Evolutionary conservation across 768 basidiomycete species (phyloP).

Genomic region (Heimioporus sp.): DNA sequence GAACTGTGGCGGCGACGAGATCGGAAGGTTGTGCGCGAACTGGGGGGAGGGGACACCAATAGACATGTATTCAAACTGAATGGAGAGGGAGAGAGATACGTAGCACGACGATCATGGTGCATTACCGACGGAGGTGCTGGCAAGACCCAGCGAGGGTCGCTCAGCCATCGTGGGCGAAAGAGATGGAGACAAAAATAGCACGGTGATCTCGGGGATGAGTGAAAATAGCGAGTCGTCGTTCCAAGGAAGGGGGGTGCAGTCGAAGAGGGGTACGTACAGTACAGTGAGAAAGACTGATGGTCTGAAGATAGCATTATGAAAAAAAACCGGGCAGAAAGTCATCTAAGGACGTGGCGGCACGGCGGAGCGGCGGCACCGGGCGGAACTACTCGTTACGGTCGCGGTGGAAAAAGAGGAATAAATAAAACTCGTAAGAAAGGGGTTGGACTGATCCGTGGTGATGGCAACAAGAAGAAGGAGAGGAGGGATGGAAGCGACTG

Average conservation of each 20-base stretch:
- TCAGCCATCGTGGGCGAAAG: constrained; percentile 10
- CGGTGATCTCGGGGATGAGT: constrained; percentile 14
- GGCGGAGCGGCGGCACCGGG: constrained; percentile 1
- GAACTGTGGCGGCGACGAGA: neutral
- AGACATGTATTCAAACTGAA: neutral
- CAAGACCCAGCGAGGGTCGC: neutral
- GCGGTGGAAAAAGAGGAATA: neutral
- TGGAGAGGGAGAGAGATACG: neutral
- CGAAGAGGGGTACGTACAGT: constrained; percentile 1
- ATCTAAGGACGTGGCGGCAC: constrained; percentile 1
- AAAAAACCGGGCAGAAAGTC: neutral
- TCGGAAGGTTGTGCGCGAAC: neutral
- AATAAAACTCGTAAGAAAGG: neutral
- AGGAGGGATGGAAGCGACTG: neutral
- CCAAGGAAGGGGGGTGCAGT: constrained; percentile 7
- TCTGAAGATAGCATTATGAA: constrained; percentile 9
- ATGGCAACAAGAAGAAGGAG: constrained; percentile 1
- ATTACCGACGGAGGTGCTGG: neutral
- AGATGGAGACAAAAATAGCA: constrained; percentile 3
- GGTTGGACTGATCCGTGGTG: constrained; percentile 1
- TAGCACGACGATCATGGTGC: neutral
- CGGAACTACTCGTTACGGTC: constrained; percentile 13
- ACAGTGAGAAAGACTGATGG: constrained; percentile 15
- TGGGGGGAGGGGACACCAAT: no score
- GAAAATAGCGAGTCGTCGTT: constrained; percentile 9